Conservation (phyloP, 176 grass and related monocot species). For the Cenchrus fungigraminus region DNA sequence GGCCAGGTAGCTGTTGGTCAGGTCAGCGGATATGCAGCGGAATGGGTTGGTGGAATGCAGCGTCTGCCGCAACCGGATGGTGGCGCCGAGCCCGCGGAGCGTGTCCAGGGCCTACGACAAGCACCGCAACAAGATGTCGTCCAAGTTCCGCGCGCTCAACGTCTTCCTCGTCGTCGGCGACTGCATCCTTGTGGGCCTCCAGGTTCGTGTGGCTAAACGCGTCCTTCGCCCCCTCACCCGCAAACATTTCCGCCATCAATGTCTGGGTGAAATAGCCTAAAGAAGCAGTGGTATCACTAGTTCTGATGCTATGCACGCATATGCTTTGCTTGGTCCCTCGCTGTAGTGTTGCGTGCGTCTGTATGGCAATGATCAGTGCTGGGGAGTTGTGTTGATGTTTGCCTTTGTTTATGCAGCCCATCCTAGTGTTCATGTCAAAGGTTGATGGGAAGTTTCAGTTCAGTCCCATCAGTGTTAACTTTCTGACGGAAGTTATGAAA, state of each 20-base stretch:
- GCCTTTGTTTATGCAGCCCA: conserved; percentile 67
- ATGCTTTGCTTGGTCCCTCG: not conserved
- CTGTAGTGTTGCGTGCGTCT: not conserved
- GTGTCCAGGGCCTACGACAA: too few species aligned
- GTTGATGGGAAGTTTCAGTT: too few species aligned
- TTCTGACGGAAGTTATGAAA: too few species aligned
- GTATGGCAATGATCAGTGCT: not conserved
- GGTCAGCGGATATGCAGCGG: too few species aligned
- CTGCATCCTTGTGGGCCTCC: too few species aligned
- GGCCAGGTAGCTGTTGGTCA: conserved; percentile 2
- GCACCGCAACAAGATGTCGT: too few species aligned
- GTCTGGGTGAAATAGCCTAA: conserved; percentile 13
- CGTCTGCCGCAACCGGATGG: conserved; percentile 36
- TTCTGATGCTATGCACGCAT: not conserved
- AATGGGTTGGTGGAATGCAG: too few species aligned
- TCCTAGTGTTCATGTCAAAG: conserved; percentile 71
- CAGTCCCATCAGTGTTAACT: too few species aligned
- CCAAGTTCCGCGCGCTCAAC: too few species aligned
- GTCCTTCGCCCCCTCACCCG: not conserved
- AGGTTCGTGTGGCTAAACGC: not conserved
- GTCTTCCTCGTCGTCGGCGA: too few species aligned
- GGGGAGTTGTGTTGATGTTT: conserved; percentile 25
- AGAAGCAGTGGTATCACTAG: not conserved
- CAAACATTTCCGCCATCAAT: conserved; percentile 4
- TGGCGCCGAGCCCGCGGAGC: too few species aligned